A percentile compares a stretch with the other conserved stretches of the same genome.
Conservation (phyloP, 2,329 filamentous ascomycete genomes). For the Fusarium sulawesiense region DNA sequence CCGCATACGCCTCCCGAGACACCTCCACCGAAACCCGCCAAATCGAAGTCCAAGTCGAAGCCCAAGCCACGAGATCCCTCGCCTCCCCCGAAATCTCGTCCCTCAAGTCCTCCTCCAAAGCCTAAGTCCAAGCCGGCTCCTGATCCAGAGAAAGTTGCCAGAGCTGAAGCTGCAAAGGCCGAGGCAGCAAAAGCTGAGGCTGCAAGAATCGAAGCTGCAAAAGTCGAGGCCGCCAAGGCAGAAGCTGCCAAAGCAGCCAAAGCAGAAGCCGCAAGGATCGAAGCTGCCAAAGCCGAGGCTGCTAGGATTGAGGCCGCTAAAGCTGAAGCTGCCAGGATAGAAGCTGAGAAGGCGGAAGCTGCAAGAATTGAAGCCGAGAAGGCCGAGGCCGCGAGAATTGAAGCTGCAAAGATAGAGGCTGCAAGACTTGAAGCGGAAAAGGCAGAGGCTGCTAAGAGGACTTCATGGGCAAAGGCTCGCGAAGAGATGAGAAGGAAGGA, state of each 20-base stretch:
- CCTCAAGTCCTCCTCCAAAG: conserved; percentile 35
- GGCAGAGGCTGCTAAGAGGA: conserved; percentile 50
- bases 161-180: not conserved
- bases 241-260: not conserved
- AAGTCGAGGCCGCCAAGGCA: not conserved
- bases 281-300: not conserved
- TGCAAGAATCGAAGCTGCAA: not conserved
- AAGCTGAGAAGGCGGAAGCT: conserved; percentile 55
- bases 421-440: not conserved
- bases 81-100: conserved; percentile 37
- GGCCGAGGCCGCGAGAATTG: not conserved
- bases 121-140: conserved; percentile 36
- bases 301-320: not conserved
- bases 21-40: conserved; percentile 42
- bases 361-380: conserved; percentile 67
- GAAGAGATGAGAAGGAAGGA: conserved; percentile 74
- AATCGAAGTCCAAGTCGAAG: conserved; percentile 24
- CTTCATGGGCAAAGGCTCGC: conserved; percentile 75
- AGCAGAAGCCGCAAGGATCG: not conserved
- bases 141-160: conserved; percentile 13
- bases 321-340: conserved; percentile 12
- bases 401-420: not conserved
- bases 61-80: conserved; percentile 35
- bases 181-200: not conserved
- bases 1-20: conserved; percentile 39